Conservation (phyloP, 208 protist genomes). For the Tritrichomonas musculus region DNA sequence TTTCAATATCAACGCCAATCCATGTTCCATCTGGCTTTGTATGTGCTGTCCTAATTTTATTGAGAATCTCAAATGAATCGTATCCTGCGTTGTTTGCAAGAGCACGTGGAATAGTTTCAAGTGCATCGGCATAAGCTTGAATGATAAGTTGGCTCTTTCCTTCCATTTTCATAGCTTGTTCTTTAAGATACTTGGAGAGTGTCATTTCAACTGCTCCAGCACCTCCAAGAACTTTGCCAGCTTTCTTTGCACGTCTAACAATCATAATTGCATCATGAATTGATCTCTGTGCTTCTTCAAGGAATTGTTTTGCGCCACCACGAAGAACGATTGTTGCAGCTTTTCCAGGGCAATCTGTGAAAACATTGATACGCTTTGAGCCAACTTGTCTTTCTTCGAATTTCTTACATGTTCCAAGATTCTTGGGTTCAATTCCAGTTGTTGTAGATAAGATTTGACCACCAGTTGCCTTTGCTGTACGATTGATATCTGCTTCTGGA, state of each 20-base stretch:
- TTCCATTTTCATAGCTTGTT: slow-evolving; percentile 83
- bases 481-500: slow-evolving; percentile 73
- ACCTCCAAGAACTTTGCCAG: slow-evolving; percentile 92
- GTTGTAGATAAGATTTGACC: slow-evolving; percentile 90
- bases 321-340: slow-evolving; percentile 66
- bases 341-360: slow-evolving; percentile 83
- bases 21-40: slow-evolving; percentile 53
- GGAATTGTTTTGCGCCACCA: slow-evolving; percentile 97
- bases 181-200: slow-evolving; percentile 85
- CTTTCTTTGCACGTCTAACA: slow-evolving; percentile 61
- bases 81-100: slow-evolving; percentile 98
- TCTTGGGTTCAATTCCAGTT: slow-evolving; percentile 73
- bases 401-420: slow-evolving; percentile 71
- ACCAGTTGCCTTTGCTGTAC: slow-evolving; percentile 88
- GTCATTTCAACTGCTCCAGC: slow-evolving; percentile 99
- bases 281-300: slow-evolving; percentile 90
- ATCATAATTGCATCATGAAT: slow-evolving; percentile 99
- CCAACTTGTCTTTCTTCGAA: slow-evolving; percentile 99
- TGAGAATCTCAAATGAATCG: slow-evolving; percentile 98
- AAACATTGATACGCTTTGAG: slow-evolving; percentile 90
- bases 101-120: slow-evolving; percentile 98
- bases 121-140: slow-evolving; percentile 88
- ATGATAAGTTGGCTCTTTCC: slow-evolving; percentile 99
- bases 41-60: slow-evolving; percentile 96
- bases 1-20: slow-evolving; percentile 47